phyloP scores from a whole-genome alignment of 345 rosid species.

The Populus tremula region DNA sequence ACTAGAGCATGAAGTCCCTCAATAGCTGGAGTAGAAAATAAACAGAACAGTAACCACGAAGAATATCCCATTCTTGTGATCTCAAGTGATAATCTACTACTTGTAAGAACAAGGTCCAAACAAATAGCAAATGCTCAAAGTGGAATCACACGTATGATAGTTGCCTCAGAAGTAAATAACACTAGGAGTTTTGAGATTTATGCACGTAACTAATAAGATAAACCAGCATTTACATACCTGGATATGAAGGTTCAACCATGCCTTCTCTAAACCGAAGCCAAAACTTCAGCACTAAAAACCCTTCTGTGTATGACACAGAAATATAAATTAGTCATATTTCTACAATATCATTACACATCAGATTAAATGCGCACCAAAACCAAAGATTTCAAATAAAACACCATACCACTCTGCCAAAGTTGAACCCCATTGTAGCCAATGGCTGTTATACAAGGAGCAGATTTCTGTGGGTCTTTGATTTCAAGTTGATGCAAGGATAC shows the following conservation, averaged over 20 bases:
- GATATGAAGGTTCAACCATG: conserved; percentile 76
- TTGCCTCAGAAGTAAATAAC: neutral
- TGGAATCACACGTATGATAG: neutral
- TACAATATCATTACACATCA: neutral
- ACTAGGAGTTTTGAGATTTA: neutral
- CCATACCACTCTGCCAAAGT: conserved; percentile 74
- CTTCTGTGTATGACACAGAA: conserved; percentile 49
- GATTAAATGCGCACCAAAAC: neutral
- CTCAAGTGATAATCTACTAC: neutral
- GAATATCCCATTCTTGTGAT: neutral
- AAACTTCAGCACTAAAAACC: conserved; percentile 64
- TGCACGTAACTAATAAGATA: neutral
- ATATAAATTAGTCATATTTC: neutral
- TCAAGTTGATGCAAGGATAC: conserved; percentile 58
- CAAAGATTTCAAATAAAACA: conserved; percentile 3
- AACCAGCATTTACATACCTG: conserved; percentile 47
- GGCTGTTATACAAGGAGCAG: conserved; percentile 73
- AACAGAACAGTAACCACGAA: neutral
- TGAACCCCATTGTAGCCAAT: conserved; percentile 80
- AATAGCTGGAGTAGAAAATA: conserved; percentile 3
- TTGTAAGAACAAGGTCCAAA: neutral
- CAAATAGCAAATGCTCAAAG: neutral
- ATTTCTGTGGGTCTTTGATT: conserved; percentile 61
- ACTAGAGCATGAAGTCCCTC: neutral
- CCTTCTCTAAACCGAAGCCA: conserved; percentile 77